Base-by-base conservation (phyloP, 768 basidiomycete species). In the Serendipita vermifera region DNA sequence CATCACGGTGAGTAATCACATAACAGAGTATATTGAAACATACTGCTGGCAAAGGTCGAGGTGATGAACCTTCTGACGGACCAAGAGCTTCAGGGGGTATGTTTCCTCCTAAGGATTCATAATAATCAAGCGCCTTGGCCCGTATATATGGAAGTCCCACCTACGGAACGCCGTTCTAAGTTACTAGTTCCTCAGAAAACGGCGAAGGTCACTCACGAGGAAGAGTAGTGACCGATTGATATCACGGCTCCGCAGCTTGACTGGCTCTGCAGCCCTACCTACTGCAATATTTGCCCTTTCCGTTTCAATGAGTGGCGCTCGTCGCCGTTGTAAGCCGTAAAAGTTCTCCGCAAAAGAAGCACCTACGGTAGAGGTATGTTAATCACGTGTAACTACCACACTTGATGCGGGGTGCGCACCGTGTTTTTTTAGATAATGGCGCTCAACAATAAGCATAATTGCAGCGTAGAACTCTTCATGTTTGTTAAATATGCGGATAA, bases 271-370 rank as follows among this genome's bases (percentile, higher is more conserved):
- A 31, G 82, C 69, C 2, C 81, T 79, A 11, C 79, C 82, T 7
- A 85, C 81, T 36, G 85, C 87, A 26, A 77, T 77, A 38, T 72
- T 70, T 1, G 82, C 77, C 56, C 86, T 76, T 38, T 84, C 79
- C 1, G 79, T 80, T 59, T 83, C 77, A 60, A 88, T 80, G 62
- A 78, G 77, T 3, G 87, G 84, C 57, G 76, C 73, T 33, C 86
- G 72, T 57, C 89, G 74, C 38, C 92, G 72, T 65, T 91, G 91
- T 43, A 99, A 70, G 0, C 89, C 89, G 68, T 98, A 98, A 66
- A 99, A 98, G 63, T 94, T 87, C 68, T 98, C 94, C 3, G 94
- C 77, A 64, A 98, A 93, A 1, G 90, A 91, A 20, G 93, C 88
- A 68, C 84, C 94, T 96, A 63, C 1, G 31, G n/a, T n/a, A n/a